phyloP scores from a whole-genome alignment of 257 asterid genomes.

The Rubia yunnanensis region DNA sequence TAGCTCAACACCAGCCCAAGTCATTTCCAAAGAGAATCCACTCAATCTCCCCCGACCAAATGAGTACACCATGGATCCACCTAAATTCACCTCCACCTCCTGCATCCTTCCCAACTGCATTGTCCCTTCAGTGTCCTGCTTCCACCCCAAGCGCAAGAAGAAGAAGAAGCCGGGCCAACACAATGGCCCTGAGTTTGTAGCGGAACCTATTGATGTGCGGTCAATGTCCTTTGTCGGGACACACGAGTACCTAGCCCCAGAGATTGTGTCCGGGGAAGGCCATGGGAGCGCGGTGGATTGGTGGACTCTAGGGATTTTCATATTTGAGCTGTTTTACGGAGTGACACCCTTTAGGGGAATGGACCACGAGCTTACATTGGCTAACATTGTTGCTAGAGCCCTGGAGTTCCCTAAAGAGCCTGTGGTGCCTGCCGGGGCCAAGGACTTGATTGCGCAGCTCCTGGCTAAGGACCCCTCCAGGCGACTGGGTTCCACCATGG shows the following conservation, averaged over 20 bases:
- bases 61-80: constrained; percentile 36
- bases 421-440: constrained; percentile 32
- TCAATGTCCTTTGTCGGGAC: constrained; percentile 77
- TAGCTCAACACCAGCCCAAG: constrained; percentile 62
- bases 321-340: constrained; percentile 57
- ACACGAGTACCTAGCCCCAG: constrained; percentile 78
- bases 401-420: constrained; percentile 68
- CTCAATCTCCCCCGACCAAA: constrained; percentile 18
- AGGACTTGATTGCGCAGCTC: constrained; percentile 51
- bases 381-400: constrained; percentile 66
- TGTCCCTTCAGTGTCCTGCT: constrained; percentile 62
- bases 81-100: constrained; percentile 40
- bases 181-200: constrained; percentile 50
- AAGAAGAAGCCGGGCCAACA: constrained; percentile 44
- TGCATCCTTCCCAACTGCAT: constrained; percentile 70
- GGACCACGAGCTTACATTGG: constrained; percentile 62
- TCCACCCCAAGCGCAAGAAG: constrained; percentile 41
- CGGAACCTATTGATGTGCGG: constrained; percentile 64
- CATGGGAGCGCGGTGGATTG: constrained; percentile 78
- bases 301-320: constrained; percentile 74
- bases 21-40: constrained; percentile 32
- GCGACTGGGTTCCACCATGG: constrained; percentile 59
- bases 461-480: constrained; percentile 51
- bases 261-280: constrained; percentile 70
- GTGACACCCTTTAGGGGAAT: constrained; percentile 62